These are phyloP conservation scores for Lizanozyma gosingica DNA, from an alignment of 1,139 yeast species.

Conservation along the genomic window DNA sequence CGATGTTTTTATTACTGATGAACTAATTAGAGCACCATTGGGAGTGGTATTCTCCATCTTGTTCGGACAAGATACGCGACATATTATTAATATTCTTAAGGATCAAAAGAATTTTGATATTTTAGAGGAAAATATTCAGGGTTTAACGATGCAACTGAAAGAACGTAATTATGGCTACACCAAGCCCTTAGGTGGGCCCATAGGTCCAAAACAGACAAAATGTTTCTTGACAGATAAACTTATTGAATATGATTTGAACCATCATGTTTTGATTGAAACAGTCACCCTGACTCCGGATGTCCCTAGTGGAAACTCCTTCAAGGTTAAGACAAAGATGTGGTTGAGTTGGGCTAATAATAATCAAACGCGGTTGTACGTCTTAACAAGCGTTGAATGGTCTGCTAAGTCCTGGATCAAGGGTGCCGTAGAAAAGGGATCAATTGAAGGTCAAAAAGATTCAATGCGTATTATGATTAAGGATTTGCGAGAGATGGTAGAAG, in stretches of 20 bases:
- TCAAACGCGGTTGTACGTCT: slow-evolving; percentile 50
- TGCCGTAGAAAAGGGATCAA: slow-evolving; percentile 84
- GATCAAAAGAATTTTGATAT: slow-evolving; percentile 70
- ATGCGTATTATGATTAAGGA: slow-evolving; percentile 53
- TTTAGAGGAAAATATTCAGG: slow-evolving; percentile 40
- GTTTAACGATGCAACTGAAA: slow-evolving; percentile 17
- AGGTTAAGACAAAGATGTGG: slow-evolving; percentile 58
- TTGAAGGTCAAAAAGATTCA: slow-evolving; percentile 79
- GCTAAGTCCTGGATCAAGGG: slow-evolving; percentile 93
- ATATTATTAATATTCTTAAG: slow-evolving; percentile 45
- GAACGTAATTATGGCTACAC: slow-evolving; percentile 60
- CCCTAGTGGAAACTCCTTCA: slow-evolving; percentile 82
- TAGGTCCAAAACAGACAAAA: slow-evolving; percentile 92
- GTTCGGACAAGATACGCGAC: slow-evolving; percentile 66
- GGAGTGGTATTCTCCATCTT: slow-evolving; percentile 66
- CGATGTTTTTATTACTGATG: slow-evolving; percentile 60
- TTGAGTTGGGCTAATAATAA: slow-evolving; percentile 75
- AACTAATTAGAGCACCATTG: slow-evolving; percentile 61
- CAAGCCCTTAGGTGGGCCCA: slow-evolving; percentile 74
- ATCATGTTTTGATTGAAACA: slow-evolving; percentile 52
- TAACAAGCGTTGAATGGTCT: slow-evolving; percentile 76
- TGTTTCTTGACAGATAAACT: slow-evolving; percentile 71
- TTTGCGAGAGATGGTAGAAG: slow-evolving; percentile 36
- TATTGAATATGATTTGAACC: slow-evolving; percentile 52
- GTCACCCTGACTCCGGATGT: slow-evolving; percentile 85